Evolutionary conservation across 768 basidiomycete species (phyloP).

Genomic region (Mycena haematopus): DNA sequence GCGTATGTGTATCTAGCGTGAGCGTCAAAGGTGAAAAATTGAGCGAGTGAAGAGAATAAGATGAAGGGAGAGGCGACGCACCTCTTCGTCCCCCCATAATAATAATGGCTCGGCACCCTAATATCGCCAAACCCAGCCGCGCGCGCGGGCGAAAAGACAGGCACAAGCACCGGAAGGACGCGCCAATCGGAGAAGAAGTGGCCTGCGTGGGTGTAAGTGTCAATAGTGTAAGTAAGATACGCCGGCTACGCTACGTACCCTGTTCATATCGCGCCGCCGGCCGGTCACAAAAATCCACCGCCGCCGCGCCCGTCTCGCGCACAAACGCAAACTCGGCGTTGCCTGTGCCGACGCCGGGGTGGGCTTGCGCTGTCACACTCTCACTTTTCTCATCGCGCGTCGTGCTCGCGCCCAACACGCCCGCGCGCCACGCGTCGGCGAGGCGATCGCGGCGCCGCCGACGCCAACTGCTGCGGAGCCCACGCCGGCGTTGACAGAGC

Average conservation of each 20-base stretch:
- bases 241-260: not conserved
- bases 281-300: constrained; percentile 77
- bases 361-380: not conserved
- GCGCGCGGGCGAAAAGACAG: constrained; percentile 92
- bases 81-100: constrained; percentile 78
- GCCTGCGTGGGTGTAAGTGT: constrained; percentile 55
- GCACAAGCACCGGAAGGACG: constrained; percentile 86
- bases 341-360: constrained; percentile 36
- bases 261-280: constrained; percentile 89
- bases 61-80: not conserved
- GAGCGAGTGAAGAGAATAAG: not conserved
- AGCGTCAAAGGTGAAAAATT: not conserved
- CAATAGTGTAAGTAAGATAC: not conserved
- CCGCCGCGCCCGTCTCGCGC: constrained; percentile 57
- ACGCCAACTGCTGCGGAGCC: constrained; percentile 28
- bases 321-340: constrained; percentile 69
- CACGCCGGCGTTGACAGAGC: constrained; percentile 66
- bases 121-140: constrained; percentile 88
- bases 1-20: constrained; percentile 76
- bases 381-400: no score
- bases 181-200: constrained; percentile 99
- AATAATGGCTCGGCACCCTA: constrained; percentile 95
- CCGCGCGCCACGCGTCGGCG: constrained; percentile 2
- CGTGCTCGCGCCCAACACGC: not conserved
- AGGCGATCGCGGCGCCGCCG: constrained; percentile 14